Base-by-base conservation (phyloP, 768 basidiomycete species). In the Scleroderma bovista region DNA sequence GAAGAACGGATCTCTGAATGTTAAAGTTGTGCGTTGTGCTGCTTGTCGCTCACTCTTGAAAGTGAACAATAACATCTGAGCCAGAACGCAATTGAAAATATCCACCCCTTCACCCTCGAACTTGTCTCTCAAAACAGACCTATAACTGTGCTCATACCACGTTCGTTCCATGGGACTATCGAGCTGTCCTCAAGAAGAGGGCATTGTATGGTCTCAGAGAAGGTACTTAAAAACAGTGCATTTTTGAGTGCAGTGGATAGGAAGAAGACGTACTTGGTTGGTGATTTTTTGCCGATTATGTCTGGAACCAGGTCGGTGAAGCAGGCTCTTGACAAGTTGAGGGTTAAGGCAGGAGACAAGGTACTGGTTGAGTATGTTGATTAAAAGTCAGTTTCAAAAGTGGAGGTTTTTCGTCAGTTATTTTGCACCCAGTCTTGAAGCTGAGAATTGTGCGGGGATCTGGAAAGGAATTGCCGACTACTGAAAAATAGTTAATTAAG, bases 301-400 rank as follows among this genome's bases (percentile, higher is more conserved):
- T n/a, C n/a, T n/a, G n/a, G n/a, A n/a, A n/a, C n/a, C n/a, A 60
- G 60, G 33, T 48, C 55, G 4, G 54, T 56, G 2, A 58, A 63
- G 17, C 74, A 72, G 73, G 44, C 52, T 17, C 71, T 72, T 7
- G 75, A 76, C 46, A 70, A 75, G 54, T 42, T 75, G 22, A 50
- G 59, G 10, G 57, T 70, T 34, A 67, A 69, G 51, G 57, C 71
- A 36, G 55, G 58, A 33, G 67, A 72, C 51, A 73, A 73, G 37
- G 61, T 75, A 34, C 67, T 57, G 43, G 57, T 75, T 26, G 59
- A 61, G 40, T 76, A 69, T 55, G 68, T 68, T 19, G 71, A 70
- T 44, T 72, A 71, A 43, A 45, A 57, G 47, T 15, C 20, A 6
- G 3, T 33, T 9, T 46, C 19, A 38, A 13, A 57, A 51, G 40